These are phyloP conservation scores for Verticillium isaacii DNA, from an alignment of 2,329 filamentous ascomycete genomes.

Conservation along the genomic window DNA sequence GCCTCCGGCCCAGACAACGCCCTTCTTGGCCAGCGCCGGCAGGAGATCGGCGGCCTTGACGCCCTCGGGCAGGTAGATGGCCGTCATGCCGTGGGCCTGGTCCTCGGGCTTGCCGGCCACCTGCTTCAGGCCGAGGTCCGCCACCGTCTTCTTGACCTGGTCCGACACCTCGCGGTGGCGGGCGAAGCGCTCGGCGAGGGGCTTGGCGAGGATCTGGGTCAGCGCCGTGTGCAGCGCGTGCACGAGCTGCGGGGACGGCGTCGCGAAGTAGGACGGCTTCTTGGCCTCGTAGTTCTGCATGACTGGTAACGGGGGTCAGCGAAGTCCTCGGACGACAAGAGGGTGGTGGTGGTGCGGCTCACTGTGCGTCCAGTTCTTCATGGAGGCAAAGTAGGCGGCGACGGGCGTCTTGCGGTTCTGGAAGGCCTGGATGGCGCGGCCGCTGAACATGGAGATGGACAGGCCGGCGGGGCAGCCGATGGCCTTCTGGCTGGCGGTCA, in stretches of 20 bases:
- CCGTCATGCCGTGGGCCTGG: constrained; percentile 97
- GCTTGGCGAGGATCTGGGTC: constrained; percentile 75
- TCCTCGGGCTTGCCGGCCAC: constrained; percentile 80
- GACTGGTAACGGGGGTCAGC: constrained; percentile 42
- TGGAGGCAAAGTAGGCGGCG: constrained; percentile 87
- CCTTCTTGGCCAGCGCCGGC: constrained; percentile 78
- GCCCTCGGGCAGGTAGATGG: constrained; percentile 87
- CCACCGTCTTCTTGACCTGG: constrained; percentile 78
- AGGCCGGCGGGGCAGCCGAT: constrained; percentile 93
- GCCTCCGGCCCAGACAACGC: constrained; percentile 90
- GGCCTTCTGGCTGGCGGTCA: constrained; percentile 95
- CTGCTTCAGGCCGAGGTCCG: constrained; percentile 79
- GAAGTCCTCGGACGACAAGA: constrained; percentile 8
- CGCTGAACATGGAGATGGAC: constrained; percentile 91
- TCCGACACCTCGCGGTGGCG: constrained; percentile 75
- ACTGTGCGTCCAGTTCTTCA: constrained; percentile 97
- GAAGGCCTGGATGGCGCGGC: constrained; percentile 76
- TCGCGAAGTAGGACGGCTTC: constrained; percentile 97
- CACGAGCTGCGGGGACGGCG: constrained; percentile 88
- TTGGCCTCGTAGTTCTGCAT: constrained; percentile 99
- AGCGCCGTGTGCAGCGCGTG: constrained; percentile 89
- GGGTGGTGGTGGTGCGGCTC: too few relatives aligned
- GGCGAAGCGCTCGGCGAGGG: constrained; percentile 78
- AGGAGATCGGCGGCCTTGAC: constrained; percentile 78
- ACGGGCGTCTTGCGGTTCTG: constrained; percentile 77